phyloP scores from a whole-genome alignment of 192 early-diverging fungal species.

The Gonapodya prolifera region DNA sequence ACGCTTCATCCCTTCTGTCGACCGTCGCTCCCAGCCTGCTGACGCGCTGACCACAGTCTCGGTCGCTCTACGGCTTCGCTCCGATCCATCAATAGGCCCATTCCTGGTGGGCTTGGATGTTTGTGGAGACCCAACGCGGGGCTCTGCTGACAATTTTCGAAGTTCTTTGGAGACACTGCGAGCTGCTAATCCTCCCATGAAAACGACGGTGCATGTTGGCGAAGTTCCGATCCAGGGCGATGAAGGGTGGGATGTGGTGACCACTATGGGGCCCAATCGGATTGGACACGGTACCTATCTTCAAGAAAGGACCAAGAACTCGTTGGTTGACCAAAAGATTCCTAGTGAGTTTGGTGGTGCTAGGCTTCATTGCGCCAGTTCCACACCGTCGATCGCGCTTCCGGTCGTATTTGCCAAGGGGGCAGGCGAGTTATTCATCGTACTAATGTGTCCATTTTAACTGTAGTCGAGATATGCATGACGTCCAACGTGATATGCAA shows the following conservation, averaged over 20 bases:
- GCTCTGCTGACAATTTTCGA: constrained; percentile 21
- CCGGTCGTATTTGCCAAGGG: too few species aligned
- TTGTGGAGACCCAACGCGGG: constrained; percentile 35
- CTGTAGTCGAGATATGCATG: constrained; percentile 40
- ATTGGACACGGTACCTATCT: constrained; percentile 45
- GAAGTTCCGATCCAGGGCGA: constrained; percentile 35
- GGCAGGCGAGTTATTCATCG: too few species aligned
- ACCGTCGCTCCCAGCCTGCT: constrained; percentile 31
- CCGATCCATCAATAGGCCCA: not conserved
- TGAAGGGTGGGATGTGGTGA: constrained; percentile 21
- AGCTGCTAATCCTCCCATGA: not conserved
- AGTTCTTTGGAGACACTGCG: constrained; percentile 23
- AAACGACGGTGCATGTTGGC: not conserved
- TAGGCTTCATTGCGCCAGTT: too few species aligned
- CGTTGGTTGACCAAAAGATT: not conserved
- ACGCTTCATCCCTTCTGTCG: constrained; percentile 35
- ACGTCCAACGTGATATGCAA: constrained; percentile 48
- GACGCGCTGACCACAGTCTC: constrained; percentile 32
- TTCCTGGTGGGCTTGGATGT: constrained; percentile 47
- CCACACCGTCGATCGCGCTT: too few species aligned
- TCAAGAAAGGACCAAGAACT: constrained; percentile 11
- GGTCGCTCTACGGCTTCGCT: constrained; percentile 26
- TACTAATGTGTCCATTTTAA: not conserved
- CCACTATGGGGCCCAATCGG: constrained; percentile 28
- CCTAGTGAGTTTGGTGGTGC: constrained; percentile 9